Base-by-base conservation (phyloP, 495 filamentous ascomycete species). In the Penicillium psychrofluorescens region DNA sequence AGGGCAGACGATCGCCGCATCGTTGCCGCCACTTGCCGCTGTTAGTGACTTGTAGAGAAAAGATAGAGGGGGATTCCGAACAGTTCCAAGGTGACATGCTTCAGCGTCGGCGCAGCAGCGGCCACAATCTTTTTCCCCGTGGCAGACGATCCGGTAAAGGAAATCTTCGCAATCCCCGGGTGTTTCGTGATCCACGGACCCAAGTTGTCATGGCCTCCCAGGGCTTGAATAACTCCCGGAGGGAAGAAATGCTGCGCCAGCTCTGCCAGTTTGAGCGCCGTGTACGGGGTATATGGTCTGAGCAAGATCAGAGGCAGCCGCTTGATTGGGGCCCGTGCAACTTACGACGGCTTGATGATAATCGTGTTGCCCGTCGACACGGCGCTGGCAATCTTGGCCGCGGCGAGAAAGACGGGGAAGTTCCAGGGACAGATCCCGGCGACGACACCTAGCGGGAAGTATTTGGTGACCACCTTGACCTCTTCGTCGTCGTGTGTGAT, bases 91-190 rank as follows among this genome's bases (percentile, higher is more conserved):
- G 67, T 76, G 7, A 75, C 59, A 12, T 72, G 57, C 54, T 84
- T 84, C 37, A 85, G 51, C 1, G 76, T 81, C 49, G 61, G 63
- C 29, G 75, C 64, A 49, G 71, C 73, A 32, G 63, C 64, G 10
- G 65, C 73, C 63, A 81, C 69, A 43, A 85, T 69, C 41, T 69
- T 72, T 64, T 81, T 81, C 16, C 81, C 81, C 2, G 75, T 79
- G 1, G 73, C 64, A 34, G 72, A 75, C 27, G 75, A 77, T 15
- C 81, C 79, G 0, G 80, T 84, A 60, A 85, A 85, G 31, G 55
- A 66, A 54, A 83, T 78, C 64, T 81, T 81, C 38, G 68, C 66
- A 45, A 84, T 72, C n/a, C 64, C 68, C 0, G 74, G 70, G 54
- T 84, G 79, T 8, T 51, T 44, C 2, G 58, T 67, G 47, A 83